These are phyloP conservation scores for Trichoderma gracile DNA, from an alignment of 2,329 filamentous ascomycete species.

Conservation along the genomic window DNA sequence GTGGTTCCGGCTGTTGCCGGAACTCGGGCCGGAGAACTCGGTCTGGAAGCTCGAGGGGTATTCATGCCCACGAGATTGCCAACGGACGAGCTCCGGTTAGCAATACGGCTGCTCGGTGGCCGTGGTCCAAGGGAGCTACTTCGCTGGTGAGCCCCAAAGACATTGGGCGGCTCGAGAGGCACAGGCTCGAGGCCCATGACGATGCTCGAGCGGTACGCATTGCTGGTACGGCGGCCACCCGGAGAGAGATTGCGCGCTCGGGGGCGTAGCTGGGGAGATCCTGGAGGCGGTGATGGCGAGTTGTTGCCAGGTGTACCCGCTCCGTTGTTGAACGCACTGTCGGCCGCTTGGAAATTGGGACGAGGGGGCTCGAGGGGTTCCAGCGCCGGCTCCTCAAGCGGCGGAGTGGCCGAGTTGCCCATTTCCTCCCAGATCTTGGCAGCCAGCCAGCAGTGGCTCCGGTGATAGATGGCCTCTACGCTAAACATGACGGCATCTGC, in stretches of 20 bases:
- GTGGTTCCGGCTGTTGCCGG: constrained; percentile 42
- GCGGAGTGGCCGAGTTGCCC: constrained; percentile 34
- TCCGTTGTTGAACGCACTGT: constrained; percentile 33
- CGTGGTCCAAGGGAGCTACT: constrained; percentile 41
- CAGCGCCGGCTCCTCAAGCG: constrained; percentile 39
- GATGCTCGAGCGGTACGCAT: constrained; percentile 46
- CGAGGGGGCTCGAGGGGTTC: constrained; percentile 44
- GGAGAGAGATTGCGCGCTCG: constrained; percentile 45
- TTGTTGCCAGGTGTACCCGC: constrained; percentile 28
- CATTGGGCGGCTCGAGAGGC: constrained; percentile 39
- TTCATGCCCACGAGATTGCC: constrained; percentile 40
- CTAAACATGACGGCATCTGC: constrained; percentile 62
- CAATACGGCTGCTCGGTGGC: constrained; percentile 38
- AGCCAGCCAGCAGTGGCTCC: constrained; percentile 58
- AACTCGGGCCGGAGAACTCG: constrained; percentile 27
- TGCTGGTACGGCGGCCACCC: constrained; percentile 35
- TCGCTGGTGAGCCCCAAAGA: constrained; percentile 36
- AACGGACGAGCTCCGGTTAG: constrained; percentile 39
- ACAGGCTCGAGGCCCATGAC: constrained; percentile 48
- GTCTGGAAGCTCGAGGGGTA: constrained; percentile 24
- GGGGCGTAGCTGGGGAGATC: constrained; percentile 38
- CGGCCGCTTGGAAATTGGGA: constrained; percentile 39
- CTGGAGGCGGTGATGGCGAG: constrained; percentile 35
- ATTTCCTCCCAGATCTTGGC: constrained; percentile 52
- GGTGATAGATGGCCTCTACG: constrained; percentile 61